Evolutionary conservation across 2,329 filamentous ascomycete genomes (phyloP), one percentile per base, ranked within the genome.

Genomic region (Neodidymelliopsis sp.): DNA sequence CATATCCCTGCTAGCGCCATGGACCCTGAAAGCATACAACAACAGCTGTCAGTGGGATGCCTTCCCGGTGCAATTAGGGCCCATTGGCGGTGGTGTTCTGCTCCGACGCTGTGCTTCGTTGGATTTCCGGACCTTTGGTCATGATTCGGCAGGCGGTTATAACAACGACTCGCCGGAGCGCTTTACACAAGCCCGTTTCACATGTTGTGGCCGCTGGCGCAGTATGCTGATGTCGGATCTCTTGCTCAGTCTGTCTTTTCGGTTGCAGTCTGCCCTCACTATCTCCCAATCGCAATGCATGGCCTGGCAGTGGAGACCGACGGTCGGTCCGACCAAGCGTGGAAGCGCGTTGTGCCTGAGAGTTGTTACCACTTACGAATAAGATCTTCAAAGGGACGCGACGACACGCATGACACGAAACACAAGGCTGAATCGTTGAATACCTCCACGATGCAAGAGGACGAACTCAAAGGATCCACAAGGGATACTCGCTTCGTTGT

Each of bases 321-420:
- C 27, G 29, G 34, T 53, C 53, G 59, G 57, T 24, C 57, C 59
- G 57, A 58, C 15, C 30, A 38, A 29, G 25, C 10, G 23, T 37
- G 39, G 50, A 37, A 51, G 53, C 49, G 43, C 36, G 37, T 42
- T 49, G 50, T 56, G 59, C 53, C 56, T 62, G 46, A 58, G 49
- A 23, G 39, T 54, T 54, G 35, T 54, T 51, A 35, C 45, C 45
- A 11, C 33, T 42, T 53, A 31, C 16, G 25, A 42, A 48, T 30
- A 53, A 49, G 57, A 60, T 60, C 49, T 49, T 37, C 57, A 44
- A n/a, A 27, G 42, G 53, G 59, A 62, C 60, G 57, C 60, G 60
- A 62, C 59, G 53, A 50, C 60, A 45, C 48, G 60, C 60, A 60
- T 60, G 30, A 52, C 33, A 42, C 59, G 55, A 62, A 59, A 62